phyloP scores from a whole-genome alignment of 1,284 basidiomycete genomes.

The Peniophora sp. region DNA sequence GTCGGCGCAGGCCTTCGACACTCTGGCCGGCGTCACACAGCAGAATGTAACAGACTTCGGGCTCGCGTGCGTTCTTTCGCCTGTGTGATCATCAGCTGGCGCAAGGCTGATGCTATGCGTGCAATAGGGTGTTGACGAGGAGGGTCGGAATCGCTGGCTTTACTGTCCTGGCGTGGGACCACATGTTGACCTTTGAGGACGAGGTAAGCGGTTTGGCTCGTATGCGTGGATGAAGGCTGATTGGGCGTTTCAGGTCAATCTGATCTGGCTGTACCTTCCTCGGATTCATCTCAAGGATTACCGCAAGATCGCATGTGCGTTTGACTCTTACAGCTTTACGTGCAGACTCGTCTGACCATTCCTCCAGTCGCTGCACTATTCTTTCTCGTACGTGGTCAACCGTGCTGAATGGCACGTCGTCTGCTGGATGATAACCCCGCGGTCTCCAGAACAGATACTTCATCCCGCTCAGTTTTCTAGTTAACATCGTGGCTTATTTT shows the following conservation, averaged over 20 bases:
- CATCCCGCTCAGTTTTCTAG: conserved; percentile 39
- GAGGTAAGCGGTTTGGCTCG: background rate
- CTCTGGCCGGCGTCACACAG: too few species aligned
- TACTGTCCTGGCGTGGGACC: background rate
- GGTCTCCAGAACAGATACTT: conserved; percentile 38
- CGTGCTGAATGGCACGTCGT: background rate
- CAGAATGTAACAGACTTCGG: too few species aligned
- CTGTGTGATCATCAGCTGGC: too few species aligned
- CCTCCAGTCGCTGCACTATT: conserved; percentile 37
- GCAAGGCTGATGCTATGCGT: too few species aligned
- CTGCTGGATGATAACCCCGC: background rate
- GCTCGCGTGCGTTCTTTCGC: too few species aligned
- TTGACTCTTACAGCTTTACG: background rate
- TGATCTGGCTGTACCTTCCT: conserved; percentile 11
- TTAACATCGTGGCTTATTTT: conserved; percentile 40
- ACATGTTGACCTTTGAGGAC: background rate
- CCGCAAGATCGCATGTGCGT: conserved; percentile 34
- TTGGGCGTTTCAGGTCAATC: background rate
- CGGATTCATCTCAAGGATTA: conserved; percentile 4
- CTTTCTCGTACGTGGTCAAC: conserved; percentile 28
- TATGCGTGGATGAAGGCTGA: background rate
- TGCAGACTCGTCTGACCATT: background rate
- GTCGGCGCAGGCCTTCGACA: too few species aligned
- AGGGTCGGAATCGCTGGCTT: background rate
- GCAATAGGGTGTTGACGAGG: too few species aligned